Conservation (phyloP, 768 basidiomycete genomes). For the Pleurotus platypus region DNA sequence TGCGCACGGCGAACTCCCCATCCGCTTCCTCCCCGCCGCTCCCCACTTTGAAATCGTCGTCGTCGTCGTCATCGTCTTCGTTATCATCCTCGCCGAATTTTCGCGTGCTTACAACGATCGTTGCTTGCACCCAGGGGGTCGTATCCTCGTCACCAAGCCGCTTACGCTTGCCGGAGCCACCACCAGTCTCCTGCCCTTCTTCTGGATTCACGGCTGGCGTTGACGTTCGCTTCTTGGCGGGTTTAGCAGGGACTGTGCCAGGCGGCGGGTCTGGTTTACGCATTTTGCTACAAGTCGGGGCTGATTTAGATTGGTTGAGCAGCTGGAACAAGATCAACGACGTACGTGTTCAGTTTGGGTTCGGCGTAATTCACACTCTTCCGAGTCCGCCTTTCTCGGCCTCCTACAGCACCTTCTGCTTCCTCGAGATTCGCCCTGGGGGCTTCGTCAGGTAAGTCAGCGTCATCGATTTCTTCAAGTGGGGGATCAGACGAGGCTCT, state of each 20-base stretch:
- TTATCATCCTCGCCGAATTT: constrained; percentile 17
- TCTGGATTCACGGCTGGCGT: constrained; percentile 29
- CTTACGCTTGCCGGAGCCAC: neutral
- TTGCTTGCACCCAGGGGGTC: constrained; percentile 29
- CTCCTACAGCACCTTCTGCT: constrained; percentile 26
- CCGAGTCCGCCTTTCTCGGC: constrained; percentile 55
- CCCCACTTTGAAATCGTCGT: constrained; percentile 38
- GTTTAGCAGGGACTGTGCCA: constrained; percentile 24
- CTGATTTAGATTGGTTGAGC: constrained; percentile 10
- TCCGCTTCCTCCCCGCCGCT: constrained; percentile 73
- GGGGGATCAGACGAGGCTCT: constrained; percentile 44
- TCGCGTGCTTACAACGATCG: constrained; percentile 23
- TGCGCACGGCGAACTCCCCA: constrained; percentile 44
- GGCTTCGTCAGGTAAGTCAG: constrained; percentile 20
- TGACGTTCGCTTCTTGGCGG: constrained; percentile 42
- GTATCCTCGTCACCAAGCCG: constrained; percentile 19
- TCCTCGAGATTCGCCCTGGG: neutral
- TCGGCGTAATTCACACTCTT: constrained; percentile 87
- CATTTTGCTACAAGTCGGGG: constrained; percentile 64
- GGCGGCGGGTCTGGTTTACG: constrained; percentile 70
- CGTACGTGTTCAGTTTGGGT: constrained; percentile 85
- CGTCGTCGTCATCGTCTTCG: constrained; percentile 49
- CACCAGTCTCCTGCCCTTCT: neutral
- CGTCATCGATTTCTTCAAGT: constrained; percentile 26
- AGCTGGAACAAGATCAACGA: constrained; percentile 13